Conservation (phyloP, 2,329 filamentous ascomycete species). For the Penicillium frequentans region DNA sequence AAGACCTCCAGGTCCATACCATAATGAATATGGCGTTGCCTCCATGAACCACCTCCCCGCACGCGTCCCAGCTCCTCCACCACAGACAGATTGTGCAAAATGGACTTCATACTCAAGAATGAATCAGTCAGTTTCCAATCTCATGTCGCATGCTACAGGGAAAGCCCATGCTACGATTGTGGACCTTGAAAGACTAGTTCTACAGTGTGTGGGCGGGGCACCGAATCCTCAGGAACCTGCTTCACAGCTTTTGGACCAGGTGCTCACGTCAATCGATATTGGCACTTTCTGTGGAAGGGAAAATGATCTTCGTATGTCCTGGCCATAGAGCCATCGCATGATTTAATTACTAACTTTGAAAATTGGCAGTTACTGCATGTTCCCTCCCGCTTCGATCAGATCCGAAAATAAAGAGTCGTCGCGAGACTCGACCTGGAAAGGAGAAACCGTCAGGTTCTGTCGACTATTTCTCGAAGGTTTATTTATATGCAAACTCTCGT, state of each 20-base stretch:
- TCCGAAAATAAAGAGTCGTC: not conserved
- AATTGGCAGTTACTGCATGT: slow-evolving; percentile 14
- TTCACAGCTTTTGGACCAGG: slow-evolving; percentile 61
- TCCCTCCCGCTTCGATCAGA: slow-evolving; percentile 7
- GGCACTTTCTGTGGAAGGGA: slow-evolving; percentile 55
- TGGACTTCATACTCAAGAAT: not conserved
- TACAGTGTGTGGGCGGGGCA: slow-evolving; percentile 37
- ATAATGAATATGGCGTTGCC: not conserved
- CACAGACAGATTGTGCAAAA: not conserved
- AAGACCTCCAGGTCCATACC: not conserved
- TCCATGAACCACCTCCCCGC: not conserved
- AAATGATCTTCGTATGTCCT: slow-evolving; percentile 28
- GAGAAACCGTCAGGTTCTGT: slow-evolving; percentile 20
- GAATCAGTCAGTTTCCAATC: slow-evolving; percentile 6
- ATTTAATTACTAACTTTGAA: not conserved
- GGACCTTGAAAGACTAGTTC: slow-evolving; percentile 33
- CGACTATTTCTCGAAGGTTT: slow-evolving; percentile 72
- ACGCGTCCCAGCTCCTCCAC: not conserved
- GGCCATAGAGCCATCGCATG: not conserved
- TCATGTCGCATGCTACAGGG: slow-evolving; percentile 17
- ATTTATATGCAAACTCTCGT: slow-evolving; percentile 74
- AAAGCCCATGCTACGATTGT: slow-evolving; percentile 20
- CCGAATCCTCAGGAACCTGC: slow-evolving; percentile 56
- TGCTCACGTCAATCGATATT: slow-evolving; percentile 71
- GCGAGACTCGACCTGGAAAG: slow-evolving; percentile 1